Base-by-base conservation (phyloP, 2,329 filamentous ascomycete species). In the Myrmaecium sp. region DNA sequence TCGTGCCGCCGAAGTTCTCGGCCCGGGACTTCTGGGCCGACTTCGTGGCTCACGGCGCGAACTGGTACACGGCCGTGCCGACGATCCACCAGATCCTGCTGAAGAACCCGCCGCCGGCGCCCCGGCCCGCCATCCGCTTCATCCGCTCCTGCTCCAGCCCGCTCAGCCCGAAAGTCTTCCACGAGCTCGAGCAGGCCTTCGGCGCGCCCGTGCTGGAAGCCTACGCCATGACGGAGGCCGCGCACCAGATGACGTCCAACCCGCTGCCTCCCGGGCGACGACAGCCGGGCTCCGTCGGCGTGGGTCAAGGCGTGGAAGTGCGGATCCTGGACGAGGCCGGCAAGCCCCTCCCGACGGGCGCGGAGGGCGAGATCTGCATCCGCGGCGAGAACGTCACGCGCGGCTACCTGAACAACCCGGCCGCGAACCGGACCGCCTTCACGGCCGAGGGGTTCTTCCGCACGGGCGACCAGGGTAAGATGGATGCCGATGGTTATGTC, bases 11-110 rank as follows among this genome's bases (percentile, higher is more conserved):
- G 28, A 77, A 74, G 43, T 91, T 91, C 64, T 86, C 79, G 4
- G 80, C 82, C 6, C 66, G 68, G 2, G 73, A 79, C 12, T 92
- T 92, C 55, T 92, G 82, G 82, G 50, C 53, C 14, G 74, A 89
- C 48, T 89, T 89, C 42, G 62, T 62, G 37, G 58, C 63, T 5
- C 63, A 83, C 57, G 62, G 70, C 36, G 82, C 81, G 14, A 92
- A 81, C 49, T 92, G 82, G 82, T 92, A 89, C 55, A 89, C 81
- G 0, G 82, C 82, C 1, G 82, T 89, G n/a, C 82, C 82, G 1
- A 91, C 82, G 1, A 91, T 92, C 46, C 82, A 91, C 51, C 81
- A 89, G 46, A 86, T 92, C 41, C 62, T 92, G 4, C 69, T 92
- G 31, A 80, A 76, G 54, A 72, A 66, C 38, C 70, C 76, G 5